These are phyloP conservation scores for Xylariaceae sp. DNA, from an alignment of 2,329 filamentous ascomycete species.

Conservation along the genomic window DNA sequence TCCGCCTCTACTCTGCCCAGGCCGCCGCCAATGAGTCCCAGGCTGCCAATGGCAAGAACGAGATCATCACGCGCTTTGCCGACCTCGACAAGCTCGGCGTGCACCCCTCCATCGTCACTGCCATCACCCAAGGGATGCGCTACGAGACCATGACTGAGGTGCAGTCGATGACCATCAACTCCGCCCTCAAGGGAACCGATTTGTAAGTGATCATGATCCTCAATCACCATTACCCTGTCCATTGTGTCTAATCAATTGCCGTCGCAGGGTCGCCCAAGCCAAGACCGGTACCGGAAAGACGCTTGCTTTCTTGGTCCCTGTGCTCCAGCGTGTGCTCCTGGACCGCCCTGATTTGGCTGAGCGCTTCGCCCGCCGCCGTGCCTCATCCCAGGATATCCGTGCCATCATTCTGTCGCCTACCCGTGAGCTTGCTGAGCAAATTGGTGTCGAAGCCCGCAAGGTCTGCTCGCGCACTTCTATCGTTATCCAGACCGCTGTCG, in stretches of 20 bases:
- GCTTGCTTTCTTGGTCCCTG: constrained; percentile 81
- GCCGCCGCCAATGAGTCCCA: constrained; percentile 19
- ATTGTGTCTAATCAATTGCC: constrained; percentile 18
- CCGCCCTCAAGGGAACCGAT: constrained; percentile 74
- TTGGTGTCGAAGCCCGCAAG: constrained; percentile 70
- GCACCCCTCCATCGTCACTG: constrained; percentile 57
- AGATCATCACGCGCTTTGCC: constrained; percentile 38
- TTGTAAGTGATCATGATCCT: constrained; percentile 53
- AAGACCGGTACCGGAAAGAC: constrained; percentile 98
- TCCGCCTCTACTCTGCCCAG: constrained; percentile 25
- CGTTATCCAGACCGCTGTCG: constrained; percentile 71
- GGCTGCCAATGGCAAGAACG: constrained; percentile 19
- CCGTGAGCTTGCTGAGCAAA: constrained; percentile 75
- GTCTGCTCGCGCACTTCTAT: constrained; percentile 62
- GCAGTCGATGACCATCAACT: constrained; percentile 75
- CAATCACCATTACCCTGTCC: constrained; percentile 16
- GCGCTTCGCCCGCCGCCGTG: constrained; percentile 25
- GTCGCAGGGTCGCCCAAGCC: constrained; percentile 74
- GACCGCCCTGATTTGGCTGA: constrained; percentile 56
- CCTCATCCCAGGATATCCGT: constrained; percentile 54
- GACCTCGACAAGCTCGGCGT: constrained; percentile 48
- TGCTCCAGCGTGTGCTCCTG: constrained; percentile 71
- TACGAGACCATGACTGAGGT: constrained; percentile 90
- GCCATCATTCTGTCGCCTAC: constrained; percentile 73
- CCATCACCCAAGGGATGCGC: constrained; percentile 66